Conservation (phyloP, 768 basidiomycete genomes). For the Tylopilus sp. region DNA sequence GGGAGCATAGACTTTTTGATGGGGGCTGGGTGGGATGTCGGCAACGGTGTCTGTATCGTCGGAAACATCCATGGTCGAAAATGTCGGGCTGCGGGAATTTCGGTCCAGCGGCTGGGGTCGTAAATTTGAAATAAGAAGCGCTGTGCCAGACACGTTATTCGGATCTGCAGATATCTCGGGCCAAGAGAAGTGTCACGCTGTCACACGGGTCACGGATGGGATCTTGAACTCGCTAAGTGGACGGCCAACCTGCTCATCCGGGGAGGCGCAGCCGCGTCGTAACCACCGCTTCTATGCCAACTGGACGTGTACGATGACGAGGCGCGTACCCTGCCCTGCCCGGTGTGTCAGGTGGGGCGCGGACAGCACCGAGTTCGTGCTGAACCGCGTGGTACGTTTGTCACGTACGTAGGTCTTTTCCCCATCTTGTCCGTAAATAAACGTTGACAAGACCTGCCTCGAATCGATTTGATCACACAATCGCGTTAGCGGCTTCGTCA, state of each 20-base stretch:
- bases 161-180: slow-evolving; percentile 31
- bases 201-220: slow-evolving; percentile 20
- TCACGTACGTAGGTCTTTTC: slow-evolving; percentile 23
- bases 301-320: slow-evolving; percentile 1
- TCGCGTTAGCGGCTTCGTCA: slow-evolving; percentile 24
- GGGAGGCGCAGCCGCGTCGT: neutral
- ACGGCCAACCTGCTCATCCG: neutral
- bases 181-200: slow-evolving; percentile 13
- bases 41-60: neutral
- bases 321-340: neutral
- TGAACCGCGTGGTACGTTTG: slow-evolving; percentile 11
- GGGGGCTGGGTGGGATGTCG: neutral
- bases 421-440: slow-evolving; percentile 28
- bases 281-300: slow-evolving; percentile 9
- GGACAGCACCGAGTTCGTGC: slow-evolving; percentile 7
- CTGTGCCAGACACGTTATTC: slow-evolving; percentile 25
- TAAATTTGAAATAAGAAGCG: slow-evolving; percentile 33
- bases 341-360: neutral
- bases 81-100: neutral
- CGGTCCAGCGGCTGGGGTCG: slow-evolving; percentile 1
- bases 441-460: slow-evolving; percentile 23
- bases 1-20: slow-evolving; percentile 22
- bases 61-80: neutral
- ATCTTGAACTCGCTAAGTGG: too few species aligned
- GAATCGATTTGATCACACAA: slow-evolving; percentile 25